A percentile compares a stretch with the other conserved stretches of the same genome.
Conservation (phyloP, 225 moss, liverwort and hornwort genomes). For the Marchantia polymorpha region DNA sequence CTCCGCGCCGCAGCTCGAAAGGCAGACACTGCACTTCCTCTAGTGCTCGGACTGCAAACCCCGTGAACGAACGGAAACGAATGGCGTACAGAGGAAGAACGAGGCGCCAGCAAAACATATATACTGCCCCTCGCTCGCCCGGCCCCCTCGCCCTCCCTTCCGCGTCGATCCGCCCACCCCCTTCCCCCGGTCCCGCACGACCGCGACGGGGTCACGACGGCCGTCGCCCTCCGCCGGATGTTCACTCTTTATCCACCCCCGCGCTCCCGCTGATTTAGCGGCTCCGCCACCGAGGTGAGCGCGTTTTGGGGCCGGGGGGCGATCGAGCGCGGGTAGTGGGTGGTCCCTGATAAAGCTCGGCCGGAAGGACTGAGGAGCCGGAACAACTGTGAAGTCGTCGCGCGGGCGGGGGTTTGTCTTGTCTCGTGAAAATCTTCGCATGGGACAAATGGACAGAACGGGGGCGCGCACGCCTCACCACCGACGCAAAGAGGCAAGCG, state of each 20-base stretch:
- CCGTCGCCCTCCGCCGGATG: not conserved
- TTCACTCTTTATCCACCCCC: not conserved
- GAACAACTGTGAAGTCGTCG: no score
- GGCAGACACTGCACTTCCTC: not conserved
- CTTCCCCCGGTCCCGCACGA: not conserved
- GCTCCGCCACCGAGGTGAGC: not conserved
- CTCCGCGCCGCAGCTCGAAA: not conserved
- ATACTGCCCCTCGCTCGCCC: not conserved
- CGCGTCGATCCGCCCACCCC: no score
- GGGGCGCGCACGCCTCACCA: not conserved
- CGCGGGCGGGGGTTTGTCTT: not conserved
- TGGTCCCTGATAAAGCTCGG: not conserved
- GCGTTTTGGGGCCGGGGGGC: not conserved
- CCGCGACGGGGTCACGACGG: constrained; percentile 2
- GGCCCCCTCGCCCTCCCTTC: not conserved
- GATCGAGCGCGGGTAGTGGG: not conserved
- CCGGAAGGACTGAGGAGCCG: not conserved
- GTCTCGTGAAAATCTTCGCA: not conserved
- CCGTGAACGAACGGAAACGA: not conserved
- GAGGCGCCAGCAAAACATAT: not conserved
- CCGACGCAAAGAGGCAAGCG: not conserved
- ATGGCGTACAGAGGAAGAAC: not conserved
- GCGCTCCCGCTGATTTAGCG: not conserved
- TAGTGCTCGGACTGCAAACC: not conserved
- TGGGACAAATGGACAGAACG: not conserved